A percentile compares a stretch with the other conserved stretches of the same genome.
Conservation (phyloP, 78 protist genomes). For the Protostelium mycophagum region DNA sequence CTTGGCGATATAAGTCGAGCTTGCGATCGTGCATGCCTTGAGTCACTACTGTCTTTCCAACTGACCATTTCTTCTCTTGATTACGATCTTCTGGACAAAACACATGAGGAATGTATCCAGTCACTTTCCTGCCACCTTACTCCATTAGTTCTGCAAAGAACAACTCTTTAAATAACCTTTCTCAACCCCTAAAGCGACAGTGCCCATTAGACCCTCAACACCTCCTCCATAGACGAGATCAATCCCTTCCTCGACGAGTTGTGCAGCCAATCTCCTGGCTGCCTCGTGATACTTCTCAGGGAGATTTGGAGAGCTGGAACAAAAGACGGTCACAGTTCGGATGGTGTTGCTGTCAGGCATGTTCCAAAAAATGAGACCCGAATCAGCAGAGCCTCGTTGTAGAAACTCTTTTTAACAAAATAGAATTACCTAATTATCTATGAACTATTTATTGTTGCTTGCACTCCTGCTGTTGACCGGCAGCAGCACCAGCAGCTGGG, state of each 20-base stretch:
- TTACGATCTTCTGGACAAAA: constrained; percentile 35
- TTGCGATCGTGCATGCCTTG: constrained; percentile 58
- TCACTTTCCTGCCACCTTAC: constrained; percentile 25
- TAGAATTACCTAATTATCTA: no score
- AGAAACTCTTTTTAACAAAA: no score
- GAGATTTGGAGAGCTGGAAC: no score
- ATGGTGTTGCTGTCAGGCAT: no score
- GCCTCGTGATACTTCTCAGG: neutral
- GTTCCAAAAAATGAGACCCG: no score
- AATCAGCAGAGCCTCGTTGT: no score
- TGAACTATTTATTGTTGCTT: neutral
- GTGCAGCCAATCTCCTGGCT: constrained; percentile 11
- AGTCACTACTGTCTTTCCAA: constrained; percentile 22
- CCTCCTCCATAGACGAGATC: constrained; percentile 64
- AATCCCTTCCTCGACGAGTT: constrained; percentile 14
- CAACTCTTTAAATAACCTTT: neutral
- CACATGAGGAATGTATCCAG: constrained; percentile 43
- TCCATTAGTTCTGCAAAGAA: neutral
- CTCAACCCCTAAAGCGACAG: constrained; percentile 23
- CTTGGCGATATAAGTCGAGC: constrained; percentile 29
- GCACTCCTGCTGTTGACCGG: constrained; percentile 2
- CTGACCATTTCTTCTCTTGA: neutral
- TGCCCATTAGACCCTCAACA: constrained; percentile 50
- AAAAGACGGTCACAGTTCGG: no score
- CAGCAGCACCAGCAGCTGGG: constrained; percentile 3